Conservation (phyloP, 2,329 filamentous ascomycete species). For the Diaporthe sp. region DNA sequence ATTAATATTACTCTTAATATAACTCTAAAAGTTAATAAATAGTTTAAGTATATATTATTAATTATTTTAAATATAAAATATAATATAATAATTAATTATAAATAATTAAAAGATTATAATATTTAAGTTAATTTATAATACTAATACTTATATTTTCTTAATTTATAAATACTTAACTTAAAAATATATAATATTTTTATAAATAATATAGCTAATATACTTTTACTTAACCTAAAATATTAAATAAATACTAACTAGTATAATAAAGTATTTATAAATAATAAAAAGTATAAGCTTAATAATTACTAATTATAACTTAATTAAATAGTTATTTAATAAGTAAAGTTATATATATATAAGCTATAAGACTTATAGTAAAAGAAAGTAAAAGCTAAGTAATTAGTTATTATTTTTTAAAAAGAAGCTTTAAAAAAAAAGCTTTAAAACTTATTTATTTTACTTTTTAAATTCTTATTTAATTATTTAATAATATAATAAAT, state of each 20-base stretch:
- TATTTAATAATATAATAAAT: neutral
- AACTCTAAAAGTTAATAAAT: neutral
- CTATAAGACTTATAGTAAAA: neutral
- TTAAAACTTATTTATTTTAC: neutral
- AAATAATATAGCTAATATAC: neutral
- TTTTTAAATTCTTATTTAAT: neutral
- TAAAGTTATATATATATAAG: neutral
- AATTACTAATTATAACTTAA: neutral
- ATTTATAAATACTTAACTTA: neutral
- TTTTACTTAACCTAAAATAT: neutral
- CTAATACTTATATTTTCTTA: neutral
- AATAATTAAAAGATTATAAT: neutral
- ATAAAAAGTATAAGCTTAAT: neutral
- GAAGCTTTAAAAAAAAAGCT: neutral
- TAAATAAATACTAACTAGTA: too few relatives aligned
- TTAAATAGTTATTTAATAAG: neutral
- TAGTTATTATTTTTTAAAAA: too few relatives aligned
- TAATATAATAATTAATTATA: neutral
- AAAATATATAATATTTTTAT: neutral
- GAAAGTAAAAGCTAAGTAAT: neutral
- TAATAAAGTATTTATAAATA: neutral
- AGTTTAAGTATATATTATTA: neutral
- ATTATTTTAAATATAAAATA: conserved; percentile 10
- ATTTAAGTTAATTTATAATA: neutral
- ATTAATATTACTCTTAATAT: neutral